phyloP scores from a whole-genome alignment of 495 filamentous ascomycete genomes.

The Trichoderma virens region DNA sequence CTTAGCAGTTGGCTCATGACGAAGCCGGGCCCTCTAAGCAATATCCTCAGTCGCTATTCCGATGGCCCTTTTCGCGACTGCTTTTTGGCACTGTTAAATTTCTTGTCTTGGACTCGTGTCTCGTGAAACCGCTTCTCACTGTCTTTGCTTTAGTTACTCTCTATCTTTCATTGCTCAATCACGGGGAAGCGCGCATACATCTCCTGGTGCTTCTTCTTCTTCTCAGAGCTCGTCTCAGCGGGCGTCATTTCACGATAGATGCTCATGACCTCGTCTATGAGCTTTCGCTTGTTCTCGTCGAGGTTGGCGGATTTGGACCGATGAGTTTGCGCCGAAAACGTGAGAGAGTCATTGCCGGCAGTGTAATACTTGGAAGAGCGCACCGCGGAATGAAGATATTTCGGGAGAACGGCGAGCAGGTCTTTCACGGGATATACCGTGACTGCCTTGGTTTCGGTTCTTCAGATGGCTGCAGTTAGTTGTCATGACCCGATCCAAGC shows the following conservation, averaged over 20 bases:
- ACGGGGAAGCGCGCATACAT: conserved; percentile 20
- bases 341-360: conserved; percentile 47
- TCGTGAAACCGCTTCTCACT: conserved; percentile 70
- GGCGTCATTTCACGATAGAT: conserved; percentile 50
- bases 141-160: too few relatives aligned
- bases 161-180: too few relatives aligned
- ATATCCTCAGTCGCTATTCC: conserved; percentile 13
- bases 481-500: conserved; percentile 1
- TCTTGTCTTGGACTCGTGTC: conserved; percentile 64
- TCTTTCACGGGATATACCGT: conserved; percentile 50
- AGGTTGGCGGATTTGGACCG: conserved; percentile 38
- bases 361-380: conserved; percentile 64
- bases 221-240: conserved; percentile 27
- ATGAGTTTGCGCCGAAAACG: conserved; percentile 36
- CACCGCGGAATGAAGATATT: conserved; percentile 55
- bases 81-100: conserved; percentile 75
- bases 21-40: not conserved
- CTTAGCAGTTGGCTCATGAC: not conserved
- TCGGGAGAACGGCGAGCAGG: conserved; percentile 58
- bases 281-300: conserved; percentile 36
- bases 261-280: conserved; percentile 45
- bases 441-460: conserved; percentile 90
- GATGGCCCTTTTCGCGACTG: conserved; percentile 47
- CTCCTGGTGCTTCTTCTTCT: conserved; percentile 32
- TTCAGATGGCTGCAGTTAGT: conserved; percentile 28